These are phyloP conservation scores for Evernia prunastri DNA, from an alignment of 495 filamentous ascomycete genomes.

Conservation along the genomic window DNA sequence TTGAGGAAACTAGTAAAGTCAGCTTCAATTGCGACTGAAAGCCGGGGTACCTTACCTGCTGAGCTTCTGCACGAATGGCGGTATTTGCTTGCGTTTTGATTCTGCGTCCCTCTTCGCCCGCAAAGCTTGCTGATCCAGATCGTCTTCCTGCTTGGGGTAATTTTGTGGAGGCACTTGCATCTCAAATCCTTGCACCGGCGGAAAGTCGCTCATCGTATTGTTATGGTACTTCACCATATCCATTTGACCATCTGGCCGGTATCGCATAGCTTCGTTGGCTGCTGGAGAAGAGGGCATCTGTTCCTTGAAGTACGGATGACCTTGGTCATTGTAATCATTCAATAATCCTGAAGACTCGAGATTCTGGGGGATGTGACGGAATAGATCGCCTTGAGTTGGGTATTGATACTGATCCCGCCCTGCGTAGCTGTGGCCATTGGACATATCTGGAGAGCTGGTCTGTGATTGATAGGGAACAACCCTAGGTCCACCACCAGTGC, in stretches of 20 bases:
- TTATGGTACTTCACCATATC: conserved; percentile 43
- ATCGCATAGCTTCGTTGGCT: conserved; percentile 3
- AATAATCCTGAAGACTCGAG: conserved; percentile 62
- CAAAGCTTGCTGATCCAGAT: conserved; percentile 67
- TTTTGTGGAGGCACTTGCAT: conserved; percentile 36
- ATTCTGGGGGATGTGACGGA: conserved; percentile 32
- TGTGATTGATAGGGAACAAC: conserved; percentile 1
- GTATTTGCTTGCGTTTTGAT: conserved; percentile 86
- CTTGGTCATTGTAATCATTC: background rate
- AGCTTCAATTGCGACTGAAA: background rate
- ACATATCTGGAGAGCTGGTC: conserved; percentile 35
- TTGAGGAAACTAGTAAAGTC: conserved; percentile 75
- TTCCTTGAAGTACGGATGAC: background rate
- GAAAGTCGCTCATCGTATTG: conserved; percentile 9
- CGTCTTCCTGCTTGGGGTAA: conserved; percentile 61
- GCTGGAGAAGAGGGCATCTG: conserved; percentile 35
- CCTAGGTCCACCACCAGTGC: background rate
- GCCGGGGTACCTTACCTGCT: conserved; percentile 64
- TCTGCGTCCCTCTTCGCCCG: conserved; percentile 76
- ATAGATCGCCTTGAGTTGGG: conserved; percentile 30
- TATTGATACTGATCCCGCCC: conserved; percentile 28
- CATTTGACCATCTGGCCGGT: conserved; percentile 58
- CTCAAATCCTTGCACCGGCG: conserved; percentile 2
- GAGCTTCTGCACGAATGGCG: conserved; percentile 96
- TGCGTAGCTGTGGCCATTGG: background rate